phyloP scores from a whole-genome alignment of 495 filamentous ascomycete species.

The Tetracladium setigerum region DNA sequence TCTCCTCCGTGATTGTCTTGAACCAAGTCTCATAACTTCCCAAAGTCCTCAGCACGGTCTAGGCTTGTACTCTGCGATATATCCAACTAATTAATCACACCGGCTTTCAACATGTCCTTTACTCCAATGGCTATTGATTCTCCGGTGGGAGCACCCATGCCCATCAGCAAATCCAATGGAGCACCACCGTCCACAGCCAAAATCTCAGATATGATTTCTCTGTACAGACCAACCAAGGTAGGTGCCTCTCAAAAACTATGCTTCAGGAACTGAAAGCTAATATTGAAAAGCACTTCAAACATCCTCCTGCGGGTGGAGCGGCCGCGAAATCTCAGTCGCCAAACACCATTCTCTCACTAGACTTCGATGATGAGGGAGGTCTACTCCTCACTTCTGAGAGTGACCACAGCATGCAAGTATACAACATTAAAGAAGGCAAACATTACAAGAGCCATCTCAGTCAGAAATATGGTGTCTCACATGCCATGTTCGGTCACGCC shows the following conservation, averaged over 20 bases:
- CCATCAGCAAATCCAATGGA: conserved; percentile 22
- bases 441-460: conserved; percentile 75
- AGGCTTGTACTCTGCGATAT: background rate
- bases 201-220: conserved; percentile 37
- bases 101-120: conserved; percentile 33
- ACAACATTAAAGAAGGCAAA: conserved; percentile 83
- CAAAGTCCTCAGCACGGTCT: background rate
- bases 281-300: too few relatives aligned
- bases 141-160: conserved; percentile 16
- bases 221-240: conserved; percentile 46
- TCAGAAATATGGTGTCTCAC: conserved; percentile 91
- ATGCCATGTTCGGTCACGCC: conserved; percentile 90
- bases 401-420: conserved; percentile 92
- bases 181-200: conserved; percentile 29
- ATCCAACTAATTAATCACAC: background rate
- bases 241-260: background rate
- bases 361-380: conserved; percentile 93
- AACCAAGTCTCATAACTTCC: background rate
- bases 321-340: conserved; percentile 16
- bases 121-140: conserved; percentile 46
- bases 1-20: too few relatives aligned
- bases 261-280: too few relatives aligned
- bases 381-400: conserved; percentile 77
- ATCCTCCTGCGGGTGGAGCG: background rate
- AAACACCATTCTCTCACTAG: conserved; percentile 58